Evolutionary conservation across 495 filamentous ascomycete species (phyloP).

Genomic region (Annulohypoxylon stygium): DNA sequence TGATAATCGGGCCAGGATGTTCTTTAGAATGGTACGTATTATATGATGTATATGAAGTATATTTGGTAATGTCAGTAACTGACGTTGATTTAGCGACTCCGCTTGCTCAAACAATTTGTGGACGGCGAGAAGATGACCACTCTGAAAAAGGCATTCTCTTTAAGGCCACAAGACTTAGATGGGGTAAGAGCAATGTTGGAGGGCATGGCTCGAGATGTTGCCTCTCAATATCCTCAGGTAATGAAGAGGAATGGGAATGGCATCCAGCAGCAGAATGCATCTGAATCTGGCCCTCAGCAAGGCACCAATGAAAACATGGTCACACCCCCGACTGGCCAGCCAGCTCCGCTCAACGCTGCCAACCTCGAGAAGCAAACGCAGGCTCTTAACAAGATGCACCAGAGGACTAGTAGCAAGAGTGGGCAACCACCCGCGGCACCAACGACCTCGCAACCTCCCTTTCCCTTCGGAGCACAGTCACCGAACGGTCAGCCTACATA

Average conservation of each 20-base stretch:
- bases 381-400: conserved; percentile 63
- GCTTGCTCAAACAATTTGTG: conserved; percentile 70
- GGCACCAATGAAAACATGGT: conserved; percentile 35
- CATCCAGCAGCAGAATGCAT: conserved; percentile 31
- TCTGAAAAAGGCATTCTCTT: conserved; percentile 69
- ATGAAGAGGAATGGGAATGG: conserved; percentile 41
- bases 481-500: conserved; percentile 77
- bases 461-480: conserved; percentile 76
- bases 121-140: conserved; percentile 63
- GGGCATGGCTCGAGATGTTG: conserved; percentile 53
- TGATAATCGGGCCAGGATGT: conserved; percentile 59
- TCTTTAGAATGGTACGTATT: conserved; percentile 61
- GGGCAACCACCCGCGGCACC: conserved; percentile 70
- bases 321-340: conserved; percentile 48
- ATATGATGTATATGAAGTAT: conserved; percentile 33
- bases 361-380: conserved; percentile 78
- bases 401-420: conserved; percentile 56
- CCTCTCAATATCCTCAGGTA: conserved; percentile 29
- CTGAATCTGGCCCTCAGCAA: conserved; percentile 42
- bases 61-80: conserved; percentile 3
- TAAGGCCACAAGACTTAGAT: conserved; percentile 69
- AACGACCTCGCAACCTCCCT: conserved; percentile 73
- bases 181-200: conserved; percentile 61
- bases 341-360: conserved; percentile 70
- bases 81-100: conserved; percentile 61